Base-by-base conservation (phyloP, 768 basidiomycete species). In the Trichaptum fuscoviolaceum region DNA sequence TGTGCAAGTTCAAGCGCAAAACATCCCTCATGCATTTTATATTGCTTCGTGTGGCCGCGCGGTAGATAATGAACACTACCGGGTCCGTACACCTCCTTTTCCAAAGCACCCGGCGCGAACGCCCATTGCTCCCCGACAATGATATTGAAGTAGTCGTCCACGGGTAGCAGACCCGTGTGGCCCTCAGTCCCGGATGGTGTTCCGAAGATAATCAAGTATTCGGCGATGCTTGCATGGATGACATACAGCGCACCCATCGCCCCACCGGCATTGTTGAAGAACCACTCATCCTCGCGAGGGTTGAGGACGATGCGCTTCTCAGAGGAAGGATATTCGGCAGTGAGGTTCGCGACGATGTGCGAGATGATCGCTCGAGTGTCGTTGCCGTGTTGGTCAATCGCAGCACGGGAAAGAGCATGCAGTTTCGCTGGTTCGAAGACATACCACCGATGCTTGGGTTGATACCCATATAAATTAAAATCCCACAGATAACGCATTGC, bases 181-280 rank as follows among this genome's bases (percentile, higher is more conserved):
- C 97, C 97, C 78, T 99, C 97, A 1, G 96, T 99, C 10, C 97
- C 97, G 10, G 97, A 83, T 0, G 97, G 95, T 0, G 96, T 96
- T 4, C 97, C 96, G 69, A 97, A 97, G 71, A 98, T 90, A 75
- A 95, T 95, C 70, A 94, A 85, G 79, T 96, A 99, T 80, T 99
- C 97, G 10, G 96, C 98, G 72, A 99, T 89, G 78, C 88, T 91
- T 20, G 96, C 94, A 73, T 99, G 97, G 69, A 99, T 93, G 78
- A 99, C 84, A 76, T 95, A 97, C 96, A 99, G 98, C 35, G 90
- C 90, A 58, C 95, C 95, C 96, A 96, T 98, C 0, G 95, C 95
- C 67, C 97, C 97, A 12, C 96, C 97, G 0, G 96, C 96, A 72
- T 98, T 99, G 81, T 88, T 98, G 78, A 96, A 92, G 26, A 97